A percentile compares a stretch with the other conserved stretches of the same genome.
phyloP scores from a whole-genome alignment of 495 filamentous ascomycete species.

The Lasiosphaeria ovina region DNA sequence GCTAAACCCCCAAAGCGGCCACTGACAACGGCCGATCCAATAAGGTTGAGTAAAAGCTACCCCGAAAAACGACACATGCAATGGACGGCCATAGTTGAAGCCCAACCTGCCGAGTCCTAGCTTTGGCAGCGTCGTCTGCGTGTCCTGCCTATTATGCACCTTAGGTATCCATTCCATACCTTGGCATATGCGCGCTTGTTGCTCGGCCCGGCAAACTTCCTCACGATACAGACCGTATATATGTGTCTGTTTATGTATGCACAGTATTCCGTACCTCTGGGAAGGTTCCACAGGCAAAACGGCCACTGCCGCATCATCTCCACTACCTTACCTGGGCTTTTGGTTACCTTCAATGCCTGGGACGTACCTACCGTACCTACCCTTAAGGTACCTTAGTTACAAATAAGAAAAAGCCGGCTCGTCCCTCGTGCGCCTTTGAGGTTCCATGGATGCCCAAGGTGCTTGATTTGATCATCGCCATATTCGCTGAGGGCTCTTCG shows the following conservation, averaged over 20 bases:
- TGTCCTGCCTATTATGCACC: conserved; percentile 1
- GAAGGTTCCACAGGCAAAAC: no score
- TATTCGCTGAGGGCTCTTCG: conserved; percentile 3
- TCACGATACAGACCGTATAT: no score
- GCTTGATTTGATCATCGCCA: conserved; percentile 20
- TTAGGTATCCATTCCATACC: not conserved
- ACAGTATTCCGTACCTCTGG: no score
- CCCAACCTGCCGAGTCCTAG: conserved; percentile 5
- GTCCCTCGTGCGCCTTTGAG: no score
- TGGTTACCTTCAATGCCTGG: no score
- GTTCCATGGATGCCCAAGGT: conserved; percentile 11
- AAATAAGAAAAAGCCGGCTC: no score
- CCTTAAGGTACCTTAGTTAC: no score
- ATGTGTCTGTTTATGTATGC: no score
- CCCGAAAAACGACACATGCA: conserved; percentile 17
- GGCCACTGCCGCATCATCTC: conserved; percentile 2
- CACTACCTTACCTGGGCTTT: no score
- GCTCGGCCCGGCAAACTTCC: no score
- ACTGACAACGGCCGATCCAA: conserved; percentile 19
- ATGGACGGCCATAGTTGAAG: conserved; percentile 14
- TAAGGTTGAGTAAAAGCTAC: conserved; percentile 15
- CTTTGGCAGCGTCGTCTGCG: conserved; percentile 15
- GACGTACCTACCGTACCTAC: no score
- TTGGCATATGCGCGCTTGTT: no score
- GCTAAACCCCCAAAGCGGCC: conserved; percentile 22